Base-by-base conservation (phyloP, 2,329 filamentous ascomycete genomes). In the Thermoascus crustaceus region DNA sequence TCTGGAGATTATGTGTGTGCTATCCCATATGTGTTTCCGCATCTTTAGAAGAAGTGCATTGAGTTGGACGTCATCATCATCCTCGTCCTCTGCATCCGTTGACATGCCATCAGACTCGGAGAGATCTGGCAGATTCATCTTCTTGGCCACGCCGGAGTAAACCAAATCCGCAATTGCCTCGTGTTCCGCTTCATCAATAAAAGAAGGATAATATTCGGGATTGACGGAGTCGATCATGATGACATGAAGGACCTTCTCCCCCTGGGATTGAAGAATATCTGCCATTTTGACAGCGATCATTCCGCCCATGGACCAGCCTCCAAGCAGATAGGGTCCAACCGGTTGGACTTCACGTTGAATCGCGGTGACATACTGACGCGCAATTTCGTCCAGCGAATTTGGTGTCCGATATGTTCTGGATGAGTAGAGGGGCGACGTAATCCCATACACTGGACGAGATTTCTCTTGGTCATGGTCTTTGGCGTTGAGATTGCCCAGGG, bases 261-360 rank as follows among this genome's bases (percentile, higher is more conserved):
- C 45, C 16, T 35, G 32, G 5, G 30, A 16, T 7, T 40, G 37
- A 4, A 49, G 32, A 14, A 49, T 37, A 4, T 32, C 32, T 16
- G 47, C 47, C 42, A 50, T 46, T 31, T 50, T 48, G 20, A 44
- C 32, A 10, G 61, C 57, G 37, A 54, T 52, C 14, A 61, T 52
- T 23, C 55, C 60, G 13, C 61, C 61, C 9, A 53, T 50, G 8
- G 56, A 61, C 57, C 56, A 62, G 19, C 61, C 60, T 13, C 53
- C 58, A 6, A 64, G 43, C 27, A 52, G 42, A 42, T 64, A 64
- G 5, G 61, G 60, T 1, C 61, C 60, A 22, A 50, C 36, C 6
- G 58, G 52, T 37, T 64, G 60, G 38, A 45, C 29, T 18, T 49
- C 45, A 13, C 26, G 35, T 13, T 37, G 23, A 18, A 48, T 41